Evolutionary conservation across 2,329 filamentous ascomycete genomes (phyloP).

Genomic region (Diaporthe capsici): DNA sequence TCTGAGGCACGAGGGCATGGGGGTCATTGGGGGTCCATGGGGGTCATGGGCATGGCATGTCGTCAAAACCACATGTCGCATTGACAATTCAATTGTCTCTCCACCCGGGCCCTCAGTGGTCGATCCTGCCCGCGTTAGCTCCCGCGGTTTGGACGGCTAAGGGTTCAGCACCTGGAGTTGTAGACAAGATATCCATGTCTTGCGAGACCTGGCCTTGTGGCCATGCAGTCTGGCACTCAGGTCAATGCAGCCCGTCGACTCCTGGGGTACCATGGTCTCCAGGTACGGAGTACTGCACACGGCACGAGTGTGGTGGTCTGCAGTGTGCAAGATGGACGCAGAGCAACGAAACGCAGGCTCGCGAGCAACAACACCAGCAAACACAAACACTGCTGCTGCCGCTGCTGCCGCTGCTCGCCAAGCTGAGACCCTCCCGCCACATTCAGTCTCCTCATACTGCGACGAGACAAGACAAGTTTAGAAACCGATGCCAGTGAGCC

Average conservation of each 20-base stretch:
- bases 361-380: background rate
- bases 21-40: background rate
- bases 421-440: conserved; percentile 27
- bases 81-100: conserved; percentile 32
- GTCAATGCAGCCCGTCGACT: conserved; percentile 15
- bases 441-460: background rate
- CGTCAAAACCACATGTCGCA: conserved; percentile 31
- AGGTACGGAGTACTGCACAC: background rate
- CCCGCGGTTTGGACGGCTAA: conserved; percentile 31
- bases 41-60: conserved; percentile 31
- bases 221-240: conserved; percentile 26
- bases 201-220: conserved; percentile 5
- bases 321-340: background rate
- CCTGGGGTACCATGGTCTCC: conserved; percentile 8
- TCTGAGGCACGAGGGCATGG: conserved; percentile 24
- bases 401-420: conserved; percentile 12
- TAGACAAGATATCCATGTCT: conserved; percentile 27
- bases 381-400: conserved; percentile 11
- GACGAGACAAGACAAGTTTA: conserved; percentile 31
- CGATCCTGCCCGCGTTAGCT: conserved; percentile 40
- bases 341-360: background rate
- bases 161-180: conserved; percentile 16
- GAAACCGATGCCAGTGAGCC: conserved; percentile 20
- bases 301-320: background rate
- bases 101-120: conserved; percentile 11